Evolutionary conservation across 129 eudicot species (phyloP), one percentile per base, ranked within the genome.

Genomic region (Kitagawia praeruptora): DNA sequence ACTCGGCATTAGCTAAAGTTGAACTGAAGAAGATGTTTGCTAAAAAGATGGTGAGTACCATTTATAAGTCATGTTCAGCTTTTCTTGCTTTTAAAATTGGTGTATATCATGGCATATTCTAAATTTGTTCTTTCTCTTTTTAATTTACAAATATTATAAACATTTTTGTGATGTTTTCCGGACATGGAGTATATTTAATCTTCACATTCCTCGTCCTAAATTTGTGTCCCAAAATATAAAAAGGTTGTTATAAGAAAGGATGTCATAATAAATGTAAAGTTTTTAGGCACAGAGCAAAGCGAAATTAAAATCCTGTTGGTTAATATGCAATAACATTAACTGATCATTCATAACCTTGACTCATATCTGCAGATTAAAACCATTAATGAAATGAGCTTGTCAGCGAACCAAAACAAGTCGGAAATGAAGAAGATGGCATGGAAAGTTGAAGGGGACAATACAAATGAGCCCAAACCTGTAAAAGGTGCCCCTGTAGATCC

Each of bases 391-490:
- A 94, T 85, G 82, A 91, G 98, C 85, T 88, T 94, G 85, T 88
- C 98, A 54, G 97, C 98, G n/a, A 94, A 91, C 84, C 97, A 94
- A 85, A 89, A 87, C 47, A 94, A 85, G 80, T 88, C 91, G 18
- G 81, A 70, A 69, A 88, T 91, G 84, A 94, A 87, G 85, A 83
- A 70, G 23, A 80, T 75, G 85, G n/a, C 80, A 56, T 94, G 97
- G 97, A 85, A 85, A 38, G 96, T 91, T 23, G 88, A 91, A 87
- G 92, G 91, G 39, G 82, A 84, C 80, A 67, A 23, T 25, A 83
- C 45, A 34, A 64, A 19, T 6, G 75, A 78, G 53, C 41, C 88
- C 6, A 71, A 46, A 75, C 84, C 93, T 16, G 66, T 81, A 16
- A 83, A 86, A 85, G 97, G 98, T 61, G 88, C 87, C 77, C 87